Conservation (phyloP, 108 stramenopile genomes). For the Hondaea fermentalgiana region DNA sequence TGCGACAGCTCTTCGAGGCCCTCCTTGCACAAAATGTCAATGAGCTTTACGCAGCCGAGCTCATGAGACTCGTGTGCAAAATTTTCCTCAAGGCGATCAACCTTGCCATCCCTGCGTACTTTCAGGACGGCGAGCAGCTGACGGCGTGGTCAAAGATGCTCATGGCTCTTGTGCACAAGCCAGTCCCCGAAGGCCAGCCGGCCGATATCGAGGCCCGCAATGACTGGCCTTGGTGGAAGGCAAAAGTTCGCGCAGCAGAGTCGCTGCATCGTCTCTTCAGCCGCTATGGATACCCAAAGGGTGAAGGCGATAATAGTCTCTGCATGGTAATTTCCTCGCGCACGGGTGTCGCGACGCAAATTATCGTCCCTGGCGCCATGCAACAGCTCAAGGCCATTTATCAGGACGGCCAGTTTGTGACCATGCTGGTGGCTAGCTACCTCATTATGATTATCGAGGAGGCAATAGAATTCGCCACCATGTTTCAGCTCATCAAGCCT, state of each 20-base stretch:
- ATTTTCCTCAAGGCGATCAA: neutral
- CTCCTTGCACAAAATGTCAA: neutral
- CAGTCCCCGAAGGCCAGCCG: neutral
- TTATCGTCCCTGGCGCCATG: neutral
- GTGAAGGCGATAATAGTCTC: neutral
- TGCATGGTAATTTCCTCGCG: neutral
- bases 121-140: neutral
- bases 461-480: neutral
- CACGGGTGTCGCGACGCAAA: neutral
- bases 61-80: neutral
- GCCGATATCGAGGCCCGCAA: neutral
- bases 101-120: neutral
- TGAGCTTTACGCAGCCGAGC: neutral
- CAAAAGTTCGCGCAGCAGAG: neutral
- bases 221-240: neutral
- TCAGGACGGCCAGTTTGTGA: neutral
- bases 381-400: neutral
- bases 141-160: neutral
- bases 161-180: neutral
- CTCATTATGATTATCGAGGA: neutral
- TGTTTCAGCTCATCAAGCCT: neutral
- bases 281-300: neutral
- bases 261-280: neutral
- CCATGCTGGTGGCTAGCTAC: neutral
- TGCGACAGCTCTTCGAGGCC: neutral